These are phyloP conservation scores for Cenchrus americanus DNA, from an alignment of 176 grass and related monocot genomes.

Conservation along the genomic window DNA sequence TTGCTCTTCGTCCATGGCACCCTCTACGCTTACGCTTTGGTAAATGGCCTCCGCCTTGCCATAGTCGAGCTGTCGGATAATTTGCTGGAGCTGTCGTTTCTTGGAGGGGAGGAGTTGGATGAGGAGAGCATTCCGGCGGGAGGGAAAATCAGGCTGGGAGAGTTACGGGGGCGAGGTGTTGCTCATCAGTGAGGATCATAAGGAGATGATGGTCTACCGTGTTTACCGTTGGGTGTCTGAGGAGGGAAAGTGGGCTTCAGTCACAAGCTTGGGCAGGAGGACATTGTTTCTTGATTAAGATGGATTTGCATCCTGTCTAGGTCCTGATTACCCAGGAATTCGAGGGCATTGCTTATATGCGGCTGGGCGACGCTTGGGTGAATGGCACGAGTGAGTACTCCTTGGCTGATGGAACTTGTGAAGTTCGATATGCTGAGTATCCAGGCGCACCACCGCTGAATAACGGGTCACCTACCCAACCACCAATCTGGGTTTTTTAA, in stretches of 20 bases:
- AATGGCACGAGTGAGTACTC: constrained; percentile 63
- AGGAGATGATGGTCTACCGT: constrained; percentile 22
- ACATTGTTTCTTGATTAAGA: constrained; percentile 56
- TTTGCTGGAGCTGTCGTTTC: constrained; percentile 33
- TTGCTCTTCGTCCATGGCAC: constrained; percentile 59
- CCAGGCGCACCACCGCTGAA: constrained; percentile 48
- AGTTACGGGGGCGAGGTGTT: constrained; percentile 51
- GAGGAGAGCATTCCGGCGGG: background rate
- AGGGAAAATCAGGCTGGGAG: constrained; percentile 43
- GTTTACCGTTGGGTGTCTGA: constrained; percentile 56
- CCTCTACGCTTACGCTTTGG: constrained; percentile 67
- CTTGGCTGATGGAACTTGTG: constrained; percentile 46
- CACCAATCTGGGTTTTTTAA: constrained; percentile 68
- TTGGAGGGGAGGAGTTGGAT: constrained; percentile 39
- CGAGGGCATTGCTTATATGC: constrained; percentile 64
- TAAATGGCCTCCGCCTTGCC: constrained; percentile 50
- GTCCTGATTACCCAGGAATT: constrained; percentile 40
- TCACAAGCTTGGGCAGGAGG: constrained; percentile 49
- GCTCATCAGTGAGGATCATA: constrained; percentile 53
- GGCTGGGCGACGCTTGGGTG: constrained; percentile 34
- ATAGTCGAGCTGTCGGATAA: constrained; percentile 37
- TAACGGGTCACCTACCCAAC: constrained; percentile 27
- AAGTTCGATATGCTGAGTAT: constrained; percentile 54
- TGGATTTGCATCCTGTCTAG: constrained; percentile 64
- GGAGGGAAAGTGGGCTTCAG: constrained; percentile 48